Evolutionary conservation across 2,329 filamentous ascomycete species (phyloP).

Genomic region (Pseudogymnoascus verrucosus): DNA sequence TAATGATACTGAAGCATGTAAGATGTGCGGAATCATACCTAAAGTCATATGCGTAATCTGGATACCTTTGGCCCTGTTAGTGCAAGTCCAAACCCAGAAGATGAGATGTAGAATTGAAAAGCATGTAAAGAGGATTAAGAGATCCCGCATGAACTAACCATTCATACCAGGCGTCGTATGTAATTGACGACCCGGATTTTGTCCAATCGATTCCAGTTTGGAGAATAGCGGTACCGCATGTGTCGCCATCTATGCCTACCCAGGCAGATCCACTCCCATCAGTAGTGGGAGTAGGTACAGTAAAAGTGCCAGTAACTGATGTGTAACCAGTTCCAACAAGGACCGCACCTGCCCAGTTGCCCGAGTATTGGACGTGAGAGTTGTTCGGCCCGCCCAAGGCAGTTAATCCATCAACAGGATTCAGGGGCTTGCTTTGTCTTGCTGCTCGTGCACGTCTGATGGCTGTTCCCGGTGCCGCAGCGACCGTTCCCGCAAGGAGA

Average conservation of each 20-base stretch:
- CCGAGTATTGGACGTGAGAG: constrained; percentile 40
- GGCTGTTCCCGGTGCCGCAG: constrained; percentile 38
- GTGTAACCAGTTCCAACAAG: constrained; percentile 43
- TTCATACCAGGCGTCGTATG: constrained; percentile 52
- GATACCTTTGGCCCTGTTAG: constrained; percentile 29
- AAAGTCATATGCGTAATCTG: constrained; percentile 48
- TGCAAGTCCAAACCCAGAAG: neutral
- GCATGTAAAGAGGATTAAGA: neutral
- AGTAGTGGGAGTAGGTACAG: constrained; percentile 40
- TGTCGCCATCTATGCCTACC: constrained; percentile 56
- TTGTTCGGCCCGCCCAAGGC: constrained; percentile 28
- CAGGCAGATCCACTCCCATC: constrained; percentile 44
- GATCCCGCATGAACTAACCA: constrained; percentile 30
- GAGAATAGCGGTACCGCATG: constrained; percentile 44
- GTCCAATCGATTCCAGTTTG: constrained; percentile 52
- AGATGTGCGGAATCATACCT: constrained; percentile 11
- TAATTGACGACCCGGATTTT: constrained; percentile 33
- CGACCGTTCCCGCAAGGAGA: constrained; percentile 33
- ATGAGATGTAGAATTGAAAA: neutral
- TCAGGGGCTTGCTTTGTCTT: constrained; percentile 23
- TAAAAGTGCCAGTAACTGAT: constrained; percentile 45
- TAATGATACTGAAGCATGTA: neutral
- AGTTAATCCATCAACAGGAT: constrained; percentile 27
- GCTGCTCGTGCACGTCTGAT: constrained; percentile 30
- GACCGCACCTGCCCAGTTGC: constrained; percentile 54